phyloP scores from a whole-genome alignment of 305 asterid species.

The Solanum hybrid region DNA sequence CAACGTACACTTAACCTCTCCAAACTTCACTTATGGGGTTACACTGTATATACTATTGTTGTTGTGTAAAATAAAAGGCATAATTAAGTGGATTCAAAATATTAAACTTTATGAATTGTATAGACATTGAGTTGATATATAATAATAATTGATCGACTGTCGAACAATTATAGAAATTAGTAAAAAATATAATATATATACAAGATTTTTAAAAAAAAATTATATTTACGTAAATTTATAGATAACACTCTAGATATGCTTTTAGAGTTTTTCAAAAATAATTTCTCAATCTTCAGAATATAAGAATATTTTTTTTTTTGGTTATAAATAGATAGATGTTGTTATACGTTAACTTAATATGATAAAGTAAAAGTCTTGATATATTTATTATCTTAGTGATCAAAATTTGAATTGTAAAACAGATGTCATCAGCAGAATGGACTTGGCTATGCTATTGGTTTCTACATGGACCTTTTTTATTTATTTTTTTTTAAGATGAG shows the following conservation, averaged over 20 bases:
- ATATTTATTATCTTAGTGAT: background rate
- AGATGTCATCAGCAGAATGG: background rate
- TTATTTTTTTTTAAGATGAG: background rate
- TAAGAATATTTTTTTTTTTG: background rate
- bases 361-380: background rate
- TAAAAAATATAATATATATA: too few species aligned
- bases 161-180: too few species aligned
- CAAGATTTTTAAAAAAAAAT: too few species aligned
- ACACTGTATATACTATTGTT: too few species aligned
- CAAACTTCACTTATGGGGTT: background rate
- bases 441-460: background rate
- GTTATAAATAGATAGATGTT: background rate
- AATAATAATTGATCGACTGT: too few species aligned
- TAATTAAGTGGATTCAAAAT: too few species aligned
- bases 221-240: too few species aligned
- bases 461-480: background rate
- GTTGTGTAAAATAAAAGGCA: background rate
- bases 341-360: background rate
- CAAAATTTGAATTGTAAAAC: background rate
- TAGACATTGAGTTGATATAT: too few species aligned
- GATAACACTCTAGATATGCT: too few species aligned
- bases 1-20: too few species aligned
- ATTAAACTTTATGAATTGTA: too few species aligned
- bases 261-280: background rate
- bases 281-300: background rate